These are phyloP conservation scores for Coemansia sp. DNA, from an alignment of 192 early-diverging fungal species.

Conservation along the genomic window DNA sequence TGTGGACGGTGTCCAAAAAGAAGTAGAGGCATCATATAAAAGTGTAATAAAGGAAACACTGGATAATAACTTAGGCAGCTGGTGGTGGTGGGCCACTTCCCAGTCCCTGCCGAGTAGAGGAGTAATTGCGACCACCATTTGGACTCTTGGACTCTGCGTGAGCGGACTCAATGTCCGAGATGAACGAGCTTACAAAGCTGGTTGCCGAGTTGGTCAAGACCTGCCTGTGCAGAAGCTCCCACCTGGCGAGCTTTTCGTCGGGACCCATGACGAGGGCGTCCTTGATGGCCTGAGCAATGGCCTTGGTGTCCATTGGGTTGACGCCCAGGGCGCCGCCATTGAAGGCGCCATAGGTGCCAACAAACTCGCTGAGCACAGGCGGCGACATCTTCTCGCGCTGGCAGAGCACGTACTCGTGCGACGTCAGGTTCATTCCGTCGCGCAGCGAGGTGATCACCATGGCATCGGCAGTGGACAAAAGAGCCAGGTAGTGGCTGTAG, in stretches of 20 bases:
- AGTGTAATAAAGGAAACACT: no score
- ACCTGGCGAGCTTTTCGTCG: slow-evolving; percentile 73
- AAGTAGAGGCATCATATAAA: neutral
- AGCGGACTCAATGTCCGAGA: slow-evolving; percentile 32
- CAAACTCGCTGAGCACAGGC: slow-evolving; percentile 94
- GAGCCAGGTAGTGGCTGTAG: slow-evolving; percentile 83
- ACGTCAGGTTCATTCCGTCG: slow-evolving; percentile 97
- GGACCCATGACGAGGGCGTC: slow-evolving; percentile 78
- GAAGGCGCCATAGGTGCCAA: slow-evolving; percentile 89
- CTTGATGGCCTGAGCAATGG: slow-evolving; percentile 85
- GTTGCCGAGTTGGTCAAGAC: slow-evolving; percentile 67
- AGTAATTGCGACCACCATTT: neutral
- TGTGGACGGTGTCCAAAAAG: slow-evolving; percentile 41
- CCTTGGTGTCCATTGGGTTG: slow-evolving; percentile 96
- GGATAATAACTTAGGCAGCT: neutral
- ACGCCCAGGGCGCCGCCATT: slow-evolving; percentile 79
- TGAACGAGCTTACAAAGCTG: slow-evolving; percentile 64
- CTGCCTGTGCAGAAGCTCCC: slow-evolving; percentile 70
- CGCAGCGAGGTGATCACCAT: slow-evolving; percentile 88
- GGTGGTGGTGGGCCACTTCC: neutral
- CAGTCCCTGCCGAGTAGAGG: neutral
- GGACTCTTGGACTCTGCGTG: slow-evolving; percentile 17
- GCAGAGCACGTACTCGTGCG: slow-evolving; percentile 91
- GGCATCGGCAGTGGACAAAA: slow-evolving; percentile 82
- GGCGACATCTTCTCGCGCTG: slow-evolving; percentile 80